Base-by-base conservation (phyloP, 1,139 yeast genomes). In the Starmera stellimalicola region DNA sequence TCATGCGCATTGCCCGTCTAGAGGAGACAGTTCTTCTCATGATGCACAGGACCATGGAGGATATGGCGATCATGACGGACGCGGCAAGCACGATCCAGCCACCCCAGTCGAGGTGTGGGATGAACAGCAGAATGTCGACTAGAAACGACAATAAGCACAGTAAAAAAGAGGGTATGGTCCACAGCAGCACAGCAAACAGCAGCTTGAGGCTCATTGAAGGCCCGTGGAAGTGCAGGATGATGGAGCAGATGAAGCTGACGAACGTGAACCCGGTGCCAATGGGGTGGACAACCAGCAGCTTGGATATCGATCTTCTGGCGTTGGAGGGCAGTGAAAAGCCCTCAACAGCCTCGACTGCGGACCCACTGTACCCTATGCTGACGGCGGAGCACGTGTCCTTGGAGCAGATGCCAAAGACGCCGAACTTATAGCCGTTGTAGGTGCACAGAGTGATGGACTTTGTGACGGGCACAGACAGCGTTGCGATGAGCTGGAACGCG, bases 401-500 rank as follows among this genome's bases (percentile, higher is more conserved):
- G 7, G 54, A 45, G 55, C 97, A 88, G 42, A 73, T 71, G 2
- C 97, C 98, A 62, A 88, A 83, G 1, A 84, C 85, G 5, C 98
- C 98, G 54, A 79, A 91, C 35, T 70, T 62, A 50, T 66, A 65
- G 33, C 68, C 73, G 18, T 62, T 59, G 43, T 60, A 65, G 10
- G 65, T 57, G 30, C 78, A 66, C 11, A 77, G 58, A 4, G 71
- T 58, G 29, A 76, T 62, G 18, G 54, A 49, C 11, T 56, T 54
- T 4, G 82, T 71, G 26, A 79, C 63, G 0, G 91, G 91, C 6
- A 76, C 83, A 1, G 87, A 63, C 11, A 76, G 44, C 18, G 73
- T 66, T 6, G 80, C 66, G 3, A 75, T 48, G 20, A 75, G 54
- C 47, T 74, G 76, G 31, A 76, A 58, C 6, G 63, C 70, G 48